Percentiles rank a stretch among this genome's conserved stretches.
Conservation (phyloP, 1,284 basidiomycete species). For the Entoloma clypeatum region DNA sequence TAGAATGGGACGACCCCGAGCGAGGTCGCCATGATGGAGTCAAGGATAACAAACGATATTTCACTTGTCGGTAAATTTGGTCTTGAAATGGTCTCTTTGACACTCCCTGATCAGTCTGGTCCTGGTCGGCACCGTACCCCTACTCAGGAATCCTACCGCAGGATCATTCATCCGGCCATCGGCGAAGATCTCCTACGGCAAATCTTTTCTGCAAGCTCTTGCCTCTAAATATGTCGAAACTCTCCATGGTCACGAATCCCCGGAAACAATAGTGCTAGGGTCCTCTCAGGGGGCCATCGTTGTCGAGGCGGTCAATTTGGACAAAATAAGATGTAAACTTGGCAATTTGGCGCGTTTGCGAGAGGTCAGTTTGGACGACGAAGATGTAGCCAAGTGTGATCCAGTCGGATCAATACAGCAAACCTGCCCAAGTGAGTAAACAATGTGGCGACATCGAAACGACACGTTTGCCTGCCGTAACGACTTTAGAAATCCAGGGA, state of each 20-base stretch:
- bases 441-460: slow-evolving; percentile 4
- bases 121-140: slow-evolving; percentile 8
- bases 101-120: slow-evolving; percentile 3
- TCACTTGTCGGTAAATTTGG: slow-evolving; percentile 66
- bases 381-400: slow-evolving; percentile 57
- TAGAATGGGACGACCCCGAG: slow-evolving; percentile 89
- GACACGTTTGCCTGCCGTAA: neutral
- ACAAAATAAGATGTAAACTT: slow-evolving; percentile 73
- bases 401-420: slow-evolving; percentile 49
- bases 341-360: slow-evolving; percentile 64
- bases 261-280: slow-evolving; percentile 71
- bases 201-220: slow-evolving; percentile 74
- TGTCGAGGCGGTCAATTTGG: slow-evolving; percentile 83
- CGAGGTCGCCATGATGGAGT: slow-evolving; percentile 87
- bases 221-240: slow-evolving; percentile 70
- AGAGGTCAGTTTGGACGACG: slow-evolving; percentile 76
- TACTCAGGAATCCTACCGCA: slow-evolving; percentile 26
- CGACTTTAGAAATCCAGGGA: slow-evolving; percentile 64
- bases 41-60: slow-evolving; percentile 78
- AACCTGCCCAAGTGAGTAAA: slow-evolving; percentile 66
- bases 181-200: slow-evolving; percentile 55
- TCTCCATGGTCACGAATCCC: slow-evolving; percentile 45
- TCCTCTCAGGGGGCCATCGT: slow-evolving; percentile 78
- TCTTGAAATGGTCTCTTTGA: slow-evolving; percentile 6
- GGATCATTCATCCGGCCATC: slow-evolving; percentile 76